A percentile compares a stretch with the other conserved stretches of the same genome.
Evolutionary conservation across 2,329 filamentous ascomycete genomes (phyloP).

Genomic region (Claviceps fusiformis): DNA sequence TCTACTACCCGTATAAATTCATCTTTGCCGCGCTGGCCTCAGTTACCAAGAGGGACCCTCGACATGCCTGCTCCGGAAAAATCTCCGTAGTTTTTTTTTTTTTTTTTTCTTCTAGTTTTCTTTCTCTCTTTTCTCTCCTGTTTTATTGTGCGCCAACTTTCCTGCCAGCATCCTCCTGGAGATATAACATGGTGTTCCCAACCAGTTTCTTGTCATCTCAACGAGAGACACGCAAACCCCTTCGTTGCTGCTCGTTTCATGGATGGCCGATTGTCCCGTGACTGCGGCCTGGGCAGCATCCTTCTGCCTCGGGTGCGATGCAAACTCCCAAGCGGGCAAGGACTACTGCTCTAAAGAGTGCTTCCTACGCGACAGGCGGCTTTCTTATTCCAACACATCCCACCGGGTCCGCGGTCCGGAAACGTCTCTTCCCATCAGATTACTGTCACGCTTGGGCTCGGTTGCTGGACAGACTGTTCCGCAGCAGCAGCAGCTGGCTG

Average conservation of each 20-base stretch:
- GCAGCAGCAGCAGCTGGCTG: no score
- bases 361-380: neutral
- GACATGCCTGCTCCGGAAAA: no score
- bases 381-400: neutral
- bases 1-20: no score
- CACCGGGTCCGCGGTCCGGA: neutral
- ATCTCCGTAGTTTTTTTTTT: neutral
- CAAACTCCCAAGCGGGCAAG: neutral
- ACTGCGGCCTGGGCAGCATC: neutral
- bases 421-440: neutral
- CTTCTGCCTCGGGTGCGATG: neutral
- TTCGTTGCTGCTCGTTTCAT: neutral
- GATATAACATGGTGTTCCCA: neutral
- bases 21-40: no score
- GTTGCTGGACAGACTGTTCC: no score
- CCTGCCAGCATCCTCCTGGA: neutral
- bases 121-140: neutral
- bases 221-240: neutral
- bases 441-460: neutral
- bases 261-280: neutral
- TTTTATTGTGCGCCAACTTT: no score
- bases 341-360: neutral
- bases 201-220: neutral
- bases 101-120: neutral
- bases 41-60: no score